Base-by-base conservation (phyloP, 2,329 filamentous ascomycete species). In the Neoscytalidium dimidiatum region DNA sequence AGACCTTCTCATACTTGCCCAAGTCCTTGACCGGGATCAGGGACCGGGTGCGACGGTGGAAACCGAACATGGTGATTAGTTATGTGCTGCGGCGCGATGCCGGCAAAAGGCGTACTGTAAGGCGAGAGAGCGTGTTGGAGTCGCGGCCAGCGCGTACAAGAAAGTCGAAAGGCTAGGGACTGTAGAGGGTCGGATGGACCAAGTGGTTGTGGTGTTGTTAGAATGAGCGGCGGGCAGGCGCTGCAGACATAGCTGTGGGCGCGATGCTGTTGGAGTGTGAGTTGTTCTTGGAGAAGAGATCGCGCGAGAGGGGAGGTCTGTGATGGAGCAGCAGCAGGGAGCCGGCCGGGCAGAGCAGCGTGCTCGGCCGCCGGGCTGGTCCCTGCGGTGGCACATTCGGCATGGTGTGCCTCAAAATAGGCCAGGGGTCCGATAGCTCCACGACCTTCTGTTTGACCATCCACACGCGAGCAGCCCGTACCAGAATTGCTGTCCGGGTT, bases 21-120 rank as follows among this genome's bases (percentile, higher is more conserved):
- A 80, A 66, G 65, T 78, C 74, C 68, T 78, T 78, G 44, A 81
- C 78, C 17, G 79, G 77, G 62, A 81, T 80, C 67, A 81, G 69
- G 26, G 75, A 78, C 64, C 79, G 74, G 64, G 73, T 77, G 57
- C 79, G 73, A 66, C 73, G 73, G 70, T 81, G 79, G 68, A 80
- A 80, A 26, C 78, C 77, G 68, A 81, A 74, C 79, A 81, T 81
- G 35, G 31, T 49, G 48, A 52, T 52, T 51, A 46, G 49, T 38
- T 38, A 46, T 23, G 56, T 60, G 33, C 21, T 60, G 56, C 28
- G 56, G 41, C 56, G 28, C 17, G 41, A 44, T 19, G 35, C 53
- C 35, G 38, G 23, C 5, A 23, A 56, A 38, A 26, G 51, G 19
- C 31, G 31, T 26, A 38, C 26, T 21, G 44, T 31, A 62, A 51